Base-by-base conservation (phyloP, 768 basidiomycete genomes). In the Boletus subcaerulescens region DNA sequence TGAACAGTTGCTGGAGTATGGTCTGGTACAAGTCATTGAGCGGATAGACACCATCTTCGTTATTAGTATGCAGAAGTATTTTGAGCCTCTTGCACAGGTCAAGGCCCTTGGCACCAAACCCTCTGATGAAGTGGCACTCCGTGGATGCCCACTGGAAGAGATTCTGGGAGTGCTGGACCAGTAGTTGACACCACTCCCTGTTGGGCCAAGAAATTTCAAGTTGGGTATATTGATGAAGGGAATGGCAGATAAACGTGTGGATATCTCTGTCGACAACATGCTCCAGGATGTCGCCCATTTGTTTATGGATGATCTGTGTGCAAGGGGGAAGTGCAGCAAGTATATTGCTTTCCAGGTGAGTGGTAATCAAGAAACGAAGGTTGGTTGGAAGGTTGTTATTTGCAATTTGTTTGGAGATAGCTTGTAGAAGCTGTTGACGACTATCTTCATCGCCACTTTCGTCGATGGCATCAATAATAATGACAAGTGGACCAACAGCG, bases 181-280 rank as follows among this genome's bases (percentile, higher is more conserved):
- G 45, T 14, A 46, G 18, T 18, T 18, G 32, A 45, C 53, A 48
- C 62, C 55, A 62, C 14, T 52, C 45, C 42, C 18, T 4, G 36
- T 56, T 29, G 3, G 50, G 46, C 38, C 32, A 47, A 1, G 8
- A 36, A 3, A 9, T 14, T 5, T 50, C 32, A 3, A 55, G 45
- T n/a, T 31, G 5, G 7, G 36, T n/a, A 14, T n/a, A 43, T 3
- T 8, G 29, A 29, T 24, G n/a, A 2, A 57, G 50, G 0, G 15
- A 53, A 18, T 29, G 33, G 18, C 29, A 4, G 29, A 52, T 53
- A 20, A 52, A 56, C 13, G 6, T 42, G 5, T 35, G n/a, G 24
- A 52, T 52, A 20, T 57, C 50, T 14, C 17, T 13, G 8, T 57
- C 36, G 24, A 38, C 35, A 24, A 48, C 3, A 6, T 36, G 3